Percentiles rank a stretch among this genome's conserved stretches.
These are phyloP conservation scores for Hemisphaericaspora xylanilytica DNA, from an alignment of 1,139 yeast genomes.

Conservation along the genomic window DNA sequence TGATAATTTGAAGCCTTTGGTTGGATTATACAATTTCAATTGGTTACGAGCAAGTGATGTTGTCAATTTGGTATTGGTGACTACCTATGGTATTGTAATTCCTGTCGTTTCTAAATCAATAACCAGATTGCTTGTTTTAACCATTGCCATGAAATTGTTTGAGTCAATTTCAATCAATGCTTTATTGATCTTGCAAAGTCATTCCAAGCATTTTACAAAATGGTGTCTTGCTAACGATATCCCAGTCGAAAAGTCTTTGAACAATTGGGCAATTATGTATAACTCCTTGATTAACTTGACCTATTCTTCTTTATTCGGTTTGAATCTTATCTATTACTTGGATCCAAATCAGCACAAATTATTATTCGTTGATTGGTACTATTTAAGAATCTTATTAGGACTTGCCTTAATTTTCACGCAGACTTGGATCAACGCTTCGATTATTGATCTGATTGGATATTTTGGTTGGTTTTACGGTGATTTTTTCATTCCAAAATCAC, in stretches of 20 bases:
- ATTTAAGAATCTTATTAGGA: constrained; percentile 62
- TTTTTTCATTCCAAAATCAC: constrained; percentile 61
- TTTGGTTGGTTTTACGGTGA: constrained; percentile 93
- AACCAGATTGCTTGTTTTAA: constrained; percentile 42
- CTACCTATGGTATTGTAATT: constrained; percentile 43
- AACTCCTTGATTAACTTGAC: constrained; percentile 50
- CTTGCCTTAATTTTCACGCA: constrained; percentile 56
- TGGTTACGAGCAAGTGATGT: constrained; percentile 65
- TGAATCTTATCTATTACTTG: constrained; percentile 33
- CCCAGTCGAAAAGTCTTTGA: constrained; percentile 65
- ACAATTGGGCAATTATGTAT: constrained; percentile 75
- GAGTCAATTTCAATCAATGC: constrained; percentile 55
- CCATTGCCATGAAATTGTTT: constrained; percentile 50
- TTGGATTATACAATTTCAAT: constrained; percentile 64
- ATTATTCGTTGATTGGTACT: constrained; percentile 40
- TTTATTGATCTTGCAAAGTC: constrained; percentile 60
- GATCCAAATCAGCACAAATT: constrained; percentile 17
- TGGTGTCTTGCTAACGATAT: constrained; percentile 66
- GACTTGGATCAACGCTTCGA: constrained; percentile 69
- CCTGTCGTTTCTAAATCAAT: constrained; percentile 37
- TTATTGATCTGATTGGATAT: constrained; percentile 72
- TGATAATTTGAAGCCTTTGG: constrained; percentile 58
- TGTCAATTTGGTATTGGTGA: constrained; percentile 48
- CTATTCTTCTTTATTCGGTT: constrained; percentile 45
- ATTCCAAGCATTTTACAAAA: constrained; percentile 62